A percentile compares a stretch with the other conserved stretches of the same genome.
phyloP scores from a whole-genome alignment of 1,139 yeast species.

The Barnettozyma hawaiiensis region DNA sequence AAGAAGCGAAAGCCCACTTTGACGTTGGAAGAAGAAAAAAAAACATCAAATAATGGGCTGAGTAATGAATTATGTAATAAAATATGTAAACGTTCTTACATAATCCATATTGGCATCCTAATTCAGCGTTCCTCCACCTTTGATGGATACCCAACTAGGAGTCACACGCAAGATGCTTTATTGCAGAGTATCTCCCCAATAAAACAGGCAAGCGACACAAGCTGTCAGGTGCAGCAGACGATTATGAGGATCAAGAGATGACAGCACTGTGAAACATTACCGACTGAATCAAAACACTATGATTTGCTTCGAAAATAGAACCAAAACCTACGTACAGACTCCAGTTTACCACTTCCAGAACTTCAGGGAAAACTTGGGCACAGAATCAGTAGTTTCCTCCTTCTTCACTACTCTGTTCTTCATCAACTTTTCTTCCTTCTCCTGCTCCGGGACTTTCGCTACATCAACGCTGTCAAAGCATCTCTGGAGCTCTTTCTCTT shows the following conservation, averaged over 20 bases:
- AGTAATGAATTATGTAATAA: neutral
- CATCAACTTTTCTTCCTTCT: constrained; percentile 6
- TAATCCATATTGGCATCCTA: neutral
- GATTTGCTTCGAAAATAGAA: neutral
- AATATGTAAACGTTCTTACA: neutral
- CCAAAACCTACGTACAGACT: no score
- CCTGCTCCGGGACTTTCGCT: constrained; percentile 6
- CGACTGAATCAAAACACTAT: no score
- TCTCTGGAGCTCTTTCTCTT: constrained; percentile 45
- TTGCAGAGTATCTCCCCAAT: no score
- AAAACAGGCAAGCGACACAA: no score
- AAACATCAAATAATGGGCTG: no score
- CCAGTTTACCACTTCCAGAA: constrained; percentile 15
- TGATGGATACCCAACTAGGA: no score
- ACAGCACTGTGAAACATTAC: no score
- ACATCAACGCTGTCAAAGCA: constrained; percentile 32
- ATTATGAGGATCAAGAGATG: no score
- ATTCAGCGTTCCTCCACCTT: neutral
- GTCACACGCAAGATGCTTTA: no score
- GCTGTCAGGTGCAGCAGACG: no score
- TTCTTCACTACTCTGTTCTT: neutral
- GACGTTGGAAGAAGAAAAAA: no score
- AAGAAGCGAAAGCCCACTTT: no score
- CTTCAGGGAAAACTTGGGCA: constrained; percentile 3
- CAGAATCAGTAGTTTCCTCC: neutral